Conservation (phyloP, 2,329 filamentous ascomycete species). For the Ophiostoma ulmi region DNA sequence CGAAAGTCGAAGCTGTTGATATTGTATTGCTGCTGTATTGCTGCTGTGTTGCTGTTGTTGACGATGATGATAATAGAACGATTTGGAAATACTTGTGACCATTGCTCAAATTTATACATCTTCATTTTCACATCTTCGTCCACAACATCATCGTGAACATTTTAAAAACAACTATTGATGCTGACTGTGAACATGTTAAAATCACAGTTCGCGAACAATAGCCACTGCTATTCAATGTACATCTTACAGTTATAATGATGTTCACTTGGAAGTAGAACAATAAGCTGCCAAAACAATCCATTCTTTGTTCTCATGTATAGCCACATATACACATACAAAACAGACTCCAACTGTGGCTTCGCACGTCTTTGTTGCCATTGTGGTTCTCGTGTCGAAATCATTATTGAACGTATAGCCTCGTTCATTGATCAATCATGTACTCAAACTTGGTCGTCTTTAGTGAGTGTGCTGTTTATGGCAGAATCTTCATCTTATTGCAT, state of each 20-base stretch:
- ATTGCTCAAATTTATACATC: background rate
- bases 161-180: background rate
- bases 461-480: no score
- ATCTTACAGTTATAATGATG: background rate
- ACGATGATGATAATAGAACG: background rate
- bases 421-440: no score
- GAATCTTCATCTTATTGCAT: no score
- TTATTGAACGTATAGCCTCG: no score
- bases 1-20: no score
- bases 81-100: background rate
- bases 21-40: no score
- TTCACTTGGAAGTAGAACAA: background rate
- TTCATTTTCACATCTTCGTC: background rate
- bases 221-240: background rate
- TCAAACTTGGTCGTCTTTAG: no score
- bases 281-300: background rate
- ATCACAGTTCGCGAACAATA: background rate
- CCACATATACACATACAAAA: background rate
- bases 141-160: background rate
- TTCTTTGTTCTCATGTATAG: background rate
- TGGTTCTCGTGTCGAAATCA: no score
- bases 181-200: background rate
- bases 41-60: no score
- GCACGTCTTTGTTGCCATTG: background rate
- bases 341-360: background rate